A percentile compares a stretch with the other conserved stretches of the same genome.
Conservation (phyloP, 2,329 filamentous ascomycete genomes). For the Aspergillus phoenicis region DNA sequence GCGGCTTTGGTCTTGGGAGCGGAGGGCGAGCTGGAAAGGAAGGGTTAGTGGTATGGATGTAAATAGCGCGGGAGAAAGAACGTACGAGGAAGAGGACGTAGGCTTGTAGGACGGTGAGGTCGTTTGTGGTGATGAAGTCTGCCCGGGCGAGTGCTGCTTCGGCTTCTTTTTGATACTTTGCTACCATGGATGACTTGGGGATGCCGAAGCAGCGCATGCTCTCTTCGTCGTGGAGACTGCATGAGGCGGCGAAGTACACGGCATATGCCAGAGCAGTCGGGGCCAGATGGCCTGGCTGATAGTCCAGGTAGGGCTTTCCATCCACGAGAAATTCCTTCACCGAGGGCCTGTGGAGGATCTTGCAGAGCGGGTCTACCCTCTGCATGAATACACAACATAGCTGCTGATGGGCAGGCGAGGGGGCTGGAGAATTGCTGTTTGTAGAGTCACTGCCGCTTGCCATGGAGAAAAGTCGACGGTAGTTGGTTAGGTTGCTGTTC, state of each 20-base stretch:
- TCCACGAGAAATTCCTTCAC: slow-evolving; percentile 29
- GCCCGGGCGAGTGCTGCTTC: slow-evolving; percentile 29
- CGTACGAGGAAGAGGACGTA: slow-evolving; percentile 35
- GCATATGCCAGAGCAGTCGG: slow-evolving; percentile 29
- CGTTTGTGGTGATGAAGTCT: slow-evolving; percentile 36
- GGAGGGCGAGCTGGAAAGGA: slow-evolving; percentile 13
- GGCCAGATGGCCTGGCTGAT: slow-evolving; percentile 30
- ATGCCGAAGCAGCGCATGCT: slow-evolving; percentile 25
- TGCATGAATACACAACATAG: slow-evolving; percentile 31
- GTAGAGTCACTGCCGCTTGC: slow-evolving; percentile 14
- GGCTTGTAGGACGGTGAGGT: slow-evolving; percentile 37
- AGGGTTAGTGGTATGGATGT: not conserved
- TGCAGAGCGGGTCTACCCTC: slow-evolving; percentile 37
- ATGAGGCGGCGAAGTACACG: slow-evolving; percentile 32
- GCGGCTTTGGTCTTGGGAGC: slow-evolving; percentile 35
- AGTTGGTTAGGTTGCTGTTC: not conserved
- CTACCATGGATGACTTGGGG: slow-evolving; percentile 22
- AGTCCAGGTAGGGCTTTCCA: slow-evolving; percentile 33
- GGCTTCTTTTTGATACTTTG: slow-evolving; percentile 27
- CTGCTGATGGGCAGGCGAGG: slow-evolving; percentile 4
- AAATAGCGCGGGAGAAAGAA: not conserved
- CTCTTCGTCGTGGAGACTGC: slow-evolving; percentile 27
- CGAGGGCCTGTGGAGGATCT: slow-evolving; percentile 35
- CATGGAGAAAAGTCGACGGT: slow-evolving; percentile 14
- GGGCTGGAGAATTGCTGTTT: not conserved